Evolutionary conservation across 2,329 filamentous ascomycete genomes (phyloP), one percentile per base, ranked within the genome.

Genomic region (Colletotrichum sp.): DNA sequence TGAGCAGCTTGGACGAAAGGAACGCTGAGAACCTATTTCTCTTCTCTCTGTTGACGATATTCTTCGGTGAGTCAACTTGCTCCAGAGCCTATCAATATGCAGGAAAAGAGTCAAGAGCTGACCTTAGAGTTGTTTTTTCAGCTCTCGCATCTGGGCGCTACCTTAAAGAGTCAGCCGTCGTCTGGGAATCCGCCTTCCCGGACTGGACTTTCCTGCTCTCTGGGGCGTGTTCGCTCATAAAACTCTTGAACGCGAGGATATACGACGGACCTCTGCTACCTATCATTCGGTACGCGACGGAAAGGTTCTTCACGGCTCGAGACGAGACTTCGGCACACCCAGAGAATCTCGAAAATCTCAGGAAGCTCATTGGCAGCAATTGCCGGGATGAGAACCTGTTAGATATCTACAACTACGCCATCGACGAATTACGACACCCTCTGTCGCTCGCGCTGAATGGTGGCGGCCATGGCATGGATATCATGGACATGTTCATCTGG

Each of bases 401-500:
- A 5, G 56, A 70, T 3, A 69, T 77, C 28, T 78, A 79, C 66
- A 74, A 76, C 58, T 32, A 36, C 16, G 71, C 69, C 8, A 79
- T 79, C 26, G 73, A 76, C 16, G 73, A 78, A 16, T 67, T 79
- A 34, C 61, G 76, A 6, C 66, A 68, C 8, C 65, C 76, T 10
- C 71, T 79, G 12, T 66, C 66, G 12, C 68, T 79, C 15, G 62
- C 71, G 16, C 8, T 73, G 28, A 21, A 69, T 5, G 43, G 36
- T 4, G 73, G 58, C 2, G 73, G 64, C 6, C 43, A 34, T 36
- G 64, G 55, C 15, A 78, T 79, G 66, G 86, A 87, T 58, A 78
- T 83, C 8, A 78, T 82, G 3, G 86, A 87, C 70, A 79, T 85
- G 4, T 86, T 87, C 75, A 79, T 84, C 7, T 87, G 85, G 85